A percentile compares a stretch with the other conserved stretches of the same genome.
phyloP scores from a whole-genome alignment of 106 monocot genomes.

The Cymbidium sinense region DNA sequence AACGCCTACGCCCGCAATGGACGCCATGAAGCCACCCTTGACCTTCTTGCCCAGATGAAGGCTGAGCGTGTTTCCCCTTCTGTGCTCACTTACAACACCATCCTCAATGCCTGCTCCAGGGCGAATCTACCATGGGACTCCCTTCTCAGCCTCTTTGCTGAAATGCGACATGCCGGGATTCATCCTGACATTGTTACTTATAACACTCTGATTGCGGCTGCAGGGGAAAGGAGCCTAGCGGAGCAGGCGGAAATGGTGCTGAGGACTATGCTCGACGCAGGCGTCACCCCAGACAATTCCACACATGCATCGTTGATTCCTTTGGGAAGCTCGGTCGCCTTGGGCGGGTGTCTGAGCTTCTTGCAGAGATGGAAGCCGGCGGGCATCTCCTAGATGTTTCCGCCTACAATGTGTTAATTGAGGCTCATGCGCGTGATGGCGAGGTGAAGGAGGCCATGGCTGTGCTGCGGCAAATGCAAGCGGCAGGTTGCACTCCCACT shows the following conservation, averaged over 20 bases:
- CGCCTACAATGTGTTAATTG: slow-evolving; percentile 77
- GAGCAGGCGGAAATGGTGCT: slow-evolving; percentile 80
- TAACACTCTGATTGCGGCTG: slow-evolving; percentile 86
- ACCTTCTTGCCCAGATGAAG: slow-evolving; percentile 70
- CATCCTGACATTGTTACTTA: slow-evolving; percentile 84
- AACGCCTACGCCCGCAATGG: slow-evolving; percentile 75
- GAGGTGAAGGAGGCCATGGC: slow-evolving; percentile 35
- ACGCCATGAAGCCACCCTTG: slow-evolving; percentile 40
- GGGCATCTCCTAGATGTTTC: slow-evolving; percentile 67
- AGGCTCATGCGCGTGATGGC: slow-evolving; percentile 52
- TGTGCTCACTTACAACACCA: slow-evolving; percentile 83
- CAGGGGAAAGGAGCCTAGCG: slow-evolving; percentile 48
- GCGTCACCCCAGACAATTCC: slow-evolving; percentile 56
- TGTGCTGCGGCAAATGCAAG: slow-evolving; percentile 89
- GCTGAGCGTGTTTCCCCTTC: slow-evolving; percentile 52
- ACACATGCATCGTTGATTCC: slow-evolving; percentile 67
- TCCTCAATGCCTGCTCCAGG: slow-evolving; percentile 60
- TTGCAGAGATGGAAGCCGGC: slow-evolving; percentile 58
- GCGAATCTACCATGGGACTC: slow-evolving; percentile 54
- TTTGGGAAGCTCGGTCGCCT: slow-evolving; percentile 50
- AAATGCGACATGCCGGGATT: slow-evolving; percentile 90
- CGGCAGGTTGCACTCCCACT: slow-evolving; percentile 62
- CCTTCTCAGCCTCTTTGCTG: slow-evolving; percentile 66
- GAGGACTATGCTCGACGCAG: slow-evolving; percentile 68
- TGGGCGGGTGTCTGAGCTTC: slow-evolving; percentile 49